Percentiles rank a stretch among this genome's conserved stretches.
phyloP scores from a whole-genome alignment of 2,329 filamentous ascomycete genomes.

The Aureobasidium pullulans region DNA sequence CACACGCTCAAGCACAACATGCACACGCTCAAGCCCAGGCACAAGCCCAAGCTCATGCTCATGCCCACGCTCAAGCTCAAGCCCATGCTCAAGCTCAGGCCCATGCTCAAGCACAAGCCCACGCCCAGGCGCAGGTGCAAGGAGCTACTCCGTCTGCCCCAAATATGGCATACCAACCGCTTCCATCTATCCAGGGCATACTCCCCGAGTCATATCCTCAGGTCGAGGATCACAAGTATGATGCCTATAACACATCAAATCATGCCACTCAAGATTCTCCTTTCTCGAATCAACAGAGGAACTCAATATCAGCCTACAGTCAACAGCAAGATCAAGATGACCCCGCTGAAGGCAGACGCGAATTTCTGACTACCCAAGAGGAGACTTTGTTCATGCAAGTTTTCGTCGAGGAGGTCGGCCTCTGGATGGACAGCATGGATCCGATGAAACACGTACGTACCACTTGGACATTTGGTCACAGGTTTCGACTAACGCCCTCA shows the following conservation, averaged over 20 bases:
- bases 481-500: conserved; percentile 21
- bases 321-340: conserved; percentile 30
- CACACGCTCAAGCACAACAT: conserved; percentile 9
- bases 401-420: conserved; percentile 80
- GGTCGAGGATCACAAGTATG: conserved; percentile 21
- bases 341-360: conserved; percentile 41
- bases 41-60: conserved; percentile 25
- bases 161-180: conserved; percentile 37
- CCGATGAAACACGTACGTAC: conserved; percentile 61
- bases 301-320: conserved; percentile 26
- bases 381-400: conserved; percentile 87
- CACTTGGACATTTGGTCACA: not conserved
- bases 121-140: conserved; percentile 1
- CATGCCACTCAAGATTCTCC: conserved; percentile 24
- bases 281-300: conserved; percentile 30
- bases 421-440: conserved; percentile 94
- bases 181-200: conserved; percentile 46
- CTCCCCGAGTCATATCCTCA: conserved; percentile 40
- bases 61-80: conserved; percentile 13
- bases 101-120: not conserved
- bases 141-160: conserved; percentile 23
- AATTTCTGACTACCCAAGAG: conserved; percentile 65
- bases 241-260: conserved; percentile 21
- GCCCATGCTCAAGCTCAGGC: conserved; percentile 5
- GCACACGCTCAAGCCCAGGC: conserved; percentile 18